Base-by-base conservation (phyloP, 495 filamentous ascomycete genomes). In the Penicillium longicatenatum region DNA sequence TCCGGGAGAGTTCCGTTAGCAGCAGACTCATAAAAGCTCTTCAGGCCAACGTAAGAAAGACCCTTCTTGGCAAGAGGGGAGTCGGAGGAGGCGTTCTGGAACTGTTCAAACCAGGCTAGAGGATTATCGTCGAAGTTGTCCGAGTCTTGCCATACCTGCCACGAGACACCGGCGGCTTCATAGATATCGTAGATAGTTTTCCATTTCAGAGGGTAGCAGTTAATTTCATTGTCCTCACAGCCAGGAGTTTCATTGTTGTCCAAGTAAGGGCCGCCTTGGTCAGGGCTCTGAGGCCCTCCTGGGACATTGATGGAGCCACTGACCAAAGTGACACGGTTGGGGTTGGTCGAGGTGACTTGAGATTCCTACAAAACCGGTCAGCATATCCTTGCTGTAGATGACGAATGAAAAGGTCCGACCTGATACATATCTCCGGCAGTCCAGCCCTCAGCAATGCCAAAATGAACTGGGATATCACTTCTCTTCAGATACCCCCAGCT, bases 101-200 rank as follows among this genome's bases (percentile, higher is more conserved):
- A 83, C 60, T 82, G 81, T n/a, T 72, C 26, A 57, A 84, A 84
- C 78, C 79, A 80, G 24, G 79, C 76, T 12, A 81, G 60, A 8
- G 80, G 77, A 57, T 83, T 82, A 54, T 83, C 81, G 45, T 82
- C 82, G 43, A 82, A 82, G 64, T 83, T 83, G 64, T 84, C 72
- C 2, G 54, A 71, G 55, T 82, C 77, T 58, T 84, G 82, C 55
- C 74, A 84, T 7, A 82, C 60, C 57, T 82, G 80, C 82, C 82
- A 84, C 1, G 75, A 72, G 17, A 82, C 75, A n/a, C 78, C 79
- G 11, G 79, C 77, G 8, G 79, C 70, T 63, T 83, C 67, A 59
- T 82, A 82, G 55, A 73, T 70, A 42, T 84, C 81, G 41, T 74
- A 76, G 22, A 76, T 71, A 2, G 81, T 84, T 62, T 79, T 80